Evolutionary conservation across 345 rosid species (phyloP).

Genomic region (Dovyalis caffra): DNA sequence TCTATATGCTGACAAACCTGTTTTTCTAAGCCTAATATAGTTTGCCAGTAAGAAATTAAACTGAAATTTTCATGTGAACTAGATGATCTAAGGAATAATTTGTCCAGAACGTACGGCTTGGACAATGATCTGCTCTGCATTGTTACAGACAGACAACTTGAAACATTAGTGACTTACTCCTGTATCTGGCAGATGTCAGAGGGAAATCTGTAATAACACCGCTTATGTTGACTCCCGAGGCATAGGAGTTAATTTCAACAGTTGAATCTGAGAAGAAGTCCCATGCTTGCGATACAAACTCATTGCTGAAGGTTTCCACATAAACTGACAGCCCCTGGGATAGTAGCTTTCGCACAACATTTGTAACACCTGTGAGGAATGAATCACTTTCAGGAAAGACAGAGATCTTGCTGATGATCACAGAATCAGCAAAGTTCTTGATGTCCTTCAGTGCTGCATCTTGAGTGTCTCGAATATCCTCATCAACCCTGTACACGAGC

Average conservation of each 20-base stretch:
- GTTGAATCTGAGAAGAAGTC: constrained; percentile 83
- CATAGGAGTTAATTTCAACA: constrained; percentile 63
- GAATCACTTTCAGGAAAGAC: constrained; percentile 29
- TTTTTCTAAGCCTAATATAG: too few species aligned
- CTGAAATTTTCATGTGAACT: not conserved
- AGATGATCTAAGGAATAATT: too few species aligned
- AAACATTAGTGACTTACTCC: constrained; percentile 49
- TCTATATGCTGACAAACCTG: too few species aligned
- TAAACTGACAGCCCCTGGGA: constrained; percentile 58
- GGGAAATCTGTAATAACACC: constrained; percentile 92
- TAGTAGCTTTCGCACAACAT: constrained; percentile 49
- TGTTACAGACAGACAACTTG: not conserved
- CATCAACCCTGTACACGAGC: constrained; percentile 65
- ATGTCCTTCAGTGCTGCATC: constrained; percentile 53
- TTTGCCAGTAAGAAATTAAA: too few species aligned
- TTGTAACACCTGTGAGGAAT: constrained; percentile 40
- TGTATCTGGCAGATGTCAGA: constrained; percentile 63
- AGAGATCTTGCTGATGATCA: constrained; percentile 55
- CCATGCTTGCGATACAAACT: constrained; percentile 84
- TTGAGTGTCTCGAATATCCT: constrained; percentile 54
- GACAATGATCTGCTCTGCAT: not conserved
- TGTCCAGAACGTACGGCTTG: not conserved
- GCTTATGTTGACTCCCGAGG: constrained; percentile 23
- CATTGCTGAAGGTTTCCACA: constrained; percentile 68
- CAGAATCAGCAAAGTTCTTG: constrained; percentile 62